Base-by-base conservation (phyloP, 1,284 basidiomycete genomes). In the Leccinum laetum region DNA sequence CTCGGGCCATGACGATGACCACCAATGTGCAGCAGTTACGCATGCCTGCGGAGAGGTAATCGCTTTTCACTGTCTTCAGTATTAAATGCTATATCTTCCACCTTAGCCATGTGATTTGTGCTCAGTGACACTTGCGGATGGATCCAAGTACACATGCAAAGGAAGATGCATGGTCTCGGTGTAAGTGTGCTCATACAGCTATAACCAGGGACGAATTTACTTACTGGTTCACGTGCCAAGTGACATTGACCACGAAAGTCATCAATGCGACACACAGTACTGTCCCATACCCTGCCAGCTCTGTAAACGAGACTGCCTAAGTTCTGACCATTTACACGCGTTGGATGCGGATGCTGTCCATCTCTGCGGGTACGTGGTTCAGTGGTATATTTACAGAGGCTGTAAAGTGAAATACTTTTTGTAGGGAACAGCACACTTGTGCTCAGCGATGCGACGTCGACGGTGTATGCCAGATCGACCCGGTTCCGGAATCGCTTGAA, bases 391-490 rank as follows among this genome's bases (percentile, higher is more conserved):
- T 32, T 57, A 41, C 4, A 14, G 10, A 39, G 39, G 10, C 7
- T 24, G n/a, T 18, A 2, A 11, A 24, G 10, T 24, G 3, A 61
- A 18, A 24, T 5, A 3, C 55, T 11, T 35, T 60, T 26, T 3
- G n/a, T 18, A 66, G 62, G 55, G 67, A 84, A 81, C 2, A 79
- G 81, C 86, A 88, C 69, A 60, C 75, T 41, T 87, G 86, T 68
- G 65, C 69, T 5, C 76, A 78, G 2, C 63, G 77, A 10, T 88
- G 87, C 67, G 68, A 75, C 24, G 78, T 79, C 1, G 65, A 65
- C 0, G 86, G 86, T 0, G 81, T 84, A 14, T 87, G 85, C 62
- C 79, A 85, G 64, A 86, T 88, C 10, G 84, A 82, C 21, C 83
- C 82, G 0, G 71, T 79, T 0, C 86, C 86, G 0, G 80, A 84